Conservation (phyloP, 1,284 basidiomycete genomes). For the Cutaneotrichosporon sp. region DNA sequence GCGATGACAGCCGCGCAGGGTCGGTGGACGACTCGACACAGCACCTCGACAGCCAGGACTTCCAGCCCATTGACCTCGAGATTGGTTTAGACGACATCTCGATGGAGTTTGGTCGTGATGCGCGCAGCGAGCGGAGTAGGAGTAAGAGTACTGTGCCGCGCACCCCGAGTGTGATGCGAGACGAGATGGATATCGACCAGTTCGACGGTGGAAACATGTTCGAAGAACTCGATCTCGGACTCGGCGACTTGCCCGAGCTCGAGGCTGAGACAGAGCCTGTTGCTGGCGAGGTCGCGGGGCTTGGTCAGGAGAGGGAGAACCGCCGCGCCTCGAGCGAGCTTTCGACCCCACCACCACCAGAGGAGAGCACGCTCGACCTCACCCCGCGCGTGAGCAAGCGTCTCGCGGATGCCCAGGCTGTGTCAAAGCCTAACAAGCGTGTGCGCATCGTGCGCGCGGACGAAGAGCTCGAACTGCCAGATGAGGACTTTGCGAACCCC, state of each 20-base stretch:
- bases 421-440: constrained; percentile 54
- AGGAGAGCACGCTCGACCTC: constrained; percentile 42
- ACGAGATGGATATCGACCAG: constrained; percentile 38
- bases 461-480: constrained; percentile 73
- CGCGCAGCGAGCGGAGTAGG: constrained; percentile 36
- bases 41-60: constrained; percentile 81
- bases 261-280: not conserved
- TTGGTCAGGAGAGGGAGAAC: not conserved
- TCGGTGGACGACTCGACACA: constrained; percentile 34
- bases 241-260: constrained; percentile 46
- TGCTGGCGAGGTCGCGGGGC: too few species aligned
- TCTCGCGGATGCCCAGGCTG: constrained; percentile 41
- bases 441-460: constrained; percentile 55
- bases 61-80: constrained; percentile 47
- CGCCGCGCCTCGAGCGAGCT: constrained; percentile 53
- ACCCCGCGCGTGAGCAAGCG: constrained; percentile 55
- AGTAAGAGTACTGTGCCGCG: constrained; percentile 22
- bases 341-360: constrained; percentile 42
- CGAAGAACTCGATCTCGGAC: constrained; percentile 16
- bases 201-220: constrained; percentile 6
- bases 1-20: constrained; percentile 32
- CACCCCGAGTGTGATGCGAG: constrained; percentile 43
- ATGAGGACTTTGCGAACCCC: constrained; percentile 59
- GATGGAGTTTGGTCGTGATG: constrained; percentile 69
- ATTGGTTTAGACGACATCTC: constrained; percentile 48